Conservation (phyloP, 345 rosid genomes). For the Euclidium syriacum region DNA sequence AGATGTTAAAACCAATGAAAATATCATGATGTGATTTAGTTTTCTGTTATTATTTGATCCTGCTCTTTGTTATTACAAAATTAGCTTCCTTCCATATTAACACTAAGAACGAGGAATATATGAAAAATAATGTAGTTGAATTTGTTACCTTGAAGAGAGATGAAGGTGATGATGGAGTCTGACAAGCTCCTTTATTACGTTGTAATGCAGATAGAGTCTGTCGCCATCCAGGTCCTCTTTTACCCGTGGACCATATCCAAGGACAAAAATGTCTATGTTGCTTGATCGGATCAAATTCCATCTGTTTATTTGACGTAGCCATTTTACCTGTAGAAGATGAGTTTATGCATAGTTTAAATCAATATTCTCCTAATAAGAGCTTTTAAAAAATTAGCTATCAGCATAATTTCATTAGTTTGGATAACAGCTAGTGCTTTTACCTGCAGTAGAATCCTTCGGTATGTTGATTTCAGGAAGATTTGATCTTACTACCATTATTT, state of each 20-base stretch:
- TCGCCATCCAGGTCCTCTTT: slow-evolving; percentile 72
- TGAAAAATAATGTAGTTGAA: background rate
- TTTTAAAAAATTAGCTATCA: background rate
- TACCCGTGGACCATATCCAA: slow-evolving; percentile 66
- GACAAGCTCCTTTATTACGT: slow-evolving; percentile 38
- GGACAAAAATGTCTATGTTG: slow-evolving; percentile 97
- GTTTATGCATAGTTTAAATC: background rate
- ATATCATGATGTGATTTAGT: too few species aligned
- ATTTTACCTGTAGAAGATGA: slow-evolving; percentile 34
- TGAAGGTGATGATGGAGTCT: slow-evolving; percentile 37
- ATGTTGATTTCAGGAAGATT: slow-evolving; percentile 33
- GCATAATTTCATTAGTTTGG: background rate
- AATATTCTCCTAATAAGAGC: background rate
- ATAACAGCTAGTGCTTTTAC: slow-evolving; percentile 25
- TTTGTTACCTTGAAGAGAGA: slow-evolving; percentile 58
- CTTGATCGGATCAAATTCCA: slow-evolving; percentile 83
- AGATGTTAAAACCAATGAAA: background rate
- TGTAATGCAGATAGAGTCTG: slow-evolving; percentile 71
- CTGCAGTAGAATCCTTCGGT: slow-evolving; percentile 25
- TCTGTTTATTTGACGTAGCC: slow-evolving; percentile 34
- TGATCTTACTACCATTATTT: slow-evolving; percentile 25
- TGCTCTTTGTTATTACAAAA: background rate
- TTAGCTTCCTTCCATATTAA: background rate
- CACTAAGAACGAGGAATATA: background rate
- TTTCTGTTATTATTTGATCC: background rate